Evolutionary conservation across 108 stramenopile genomes (phyloP).

Genomic region (Schizochytrium sp.): DNA sequence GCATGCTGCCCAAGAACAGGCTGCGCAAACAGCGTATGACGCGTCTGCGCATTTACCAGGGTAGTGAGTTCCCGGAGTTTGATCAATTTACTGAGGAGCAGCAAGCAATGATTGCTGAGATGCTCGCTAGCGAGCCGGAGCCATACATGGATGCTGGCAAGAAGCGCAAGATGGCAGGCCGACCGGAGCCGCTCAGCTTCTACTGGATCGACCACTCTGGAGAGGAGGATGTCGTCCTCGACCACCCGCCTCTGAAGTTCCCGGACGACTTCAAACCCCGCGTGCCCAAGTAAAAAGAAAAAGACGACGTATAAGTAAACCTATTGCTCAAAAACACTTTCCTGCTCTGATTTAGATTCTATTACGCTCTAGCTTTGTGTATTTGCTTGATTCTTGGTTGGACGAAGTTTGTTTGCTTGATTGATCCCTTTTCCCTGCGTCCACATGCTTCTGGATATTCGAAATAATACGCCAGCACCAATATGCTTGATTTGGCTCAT

Average conservation of each 20-base stretch:
- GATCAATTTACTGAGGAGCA: conserved; percentile 34
- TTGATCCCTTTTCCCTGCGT: too few species aligned
- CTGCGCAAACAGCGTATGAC: conserved; percentile 63
- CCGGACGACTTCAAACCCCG: neutral
- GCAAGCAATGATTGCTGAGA: conserved; percentile 15
- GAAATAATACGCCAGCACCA: too few species aligned
- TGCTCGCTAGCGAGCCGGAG: conserved; percentile 24
- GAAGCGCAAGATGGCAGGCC: neutral
- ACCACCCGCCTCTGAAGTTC: neutral
- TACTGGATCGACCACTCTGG: neutral
- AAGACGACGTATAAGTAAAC: too few species aligned
- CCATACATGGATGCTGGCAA: conserved; percentile 13
- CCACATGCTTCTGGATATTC: too few species aligned
- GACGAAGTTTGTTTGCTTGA: too few species aligned
- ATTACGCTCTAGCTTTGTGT: too few species aligned
- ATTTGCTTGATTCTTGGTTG: too few species aligned
- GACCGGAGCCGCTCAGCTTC: neutral
- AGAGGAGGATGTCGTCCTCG: neutral
- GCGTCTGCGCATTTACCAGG: conserved; percentile 72
- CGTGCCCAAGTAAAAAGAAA: neutral
- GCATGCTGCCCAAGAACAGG: conserved; percentile 78
- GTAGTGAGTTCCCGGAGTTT: conserved; percentile 65
- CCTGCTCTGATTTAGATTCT: too few species aligned
- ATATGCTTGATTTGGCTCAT: too few species aligned
- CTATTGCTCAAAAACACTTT: neutral